Conservation (phyloP, 139 green algal species). For the Coelastrella sp. region DNA sequence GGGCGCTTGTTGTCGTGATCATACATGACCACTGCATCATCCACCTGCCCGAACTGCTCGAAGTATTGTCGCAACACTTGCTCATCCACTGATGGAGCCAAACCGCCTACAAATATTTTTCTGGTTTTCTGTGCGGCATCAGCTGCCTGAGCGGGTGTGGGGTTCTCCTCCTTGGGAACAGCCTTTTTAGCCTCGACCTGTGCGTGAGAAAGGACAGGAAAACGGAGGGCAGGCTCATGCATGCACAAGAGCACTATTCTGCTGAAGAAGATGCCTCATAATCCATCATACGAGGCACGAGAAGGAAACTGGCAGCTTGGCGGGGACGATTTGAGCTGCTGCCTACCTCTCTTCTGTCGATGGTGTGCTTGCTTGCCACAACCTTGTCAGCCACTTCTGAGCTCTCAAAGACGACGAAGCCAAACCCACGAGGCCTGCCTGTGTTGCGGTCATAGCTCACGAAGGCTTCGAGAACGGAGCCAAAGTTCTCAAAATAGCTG, state of each 20-base stretch:
- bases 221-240: background rate
- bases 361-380: constrained; percentile 87
- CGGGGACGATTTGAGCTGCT: background rate
- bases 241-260: background rate
- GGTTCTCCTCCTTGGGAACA: constrained; percentile 91
- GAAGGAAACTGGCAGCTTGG: background rate
- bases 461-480: constrained; percentile 87
- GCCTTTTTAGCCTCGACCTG: constrained; percentile 97
- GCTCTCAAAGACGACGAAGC: constrained; percentile 93
- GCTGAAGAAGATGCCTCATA: background rate
- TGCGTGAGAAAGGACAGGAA: background rate
- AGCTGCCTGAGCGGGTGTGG: constrained; percentile 16
- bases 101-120: constrained; percentile 97
- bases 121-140: constrained; percentile 65
- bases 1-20: constrained; percentile 95
- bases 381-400: constrained; percentile 92
- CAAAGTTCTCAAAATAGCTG: constrained; percentile 92
- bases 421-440: constrained; percentile 89
- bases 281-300: background rate
- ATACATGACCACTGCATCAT: constrained; percentile 96
- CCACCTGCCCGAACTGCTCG: constrained; percentile 80
- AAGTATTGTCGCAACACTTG: constrained; percentile 84
- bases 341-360: constrained; percentile 89
- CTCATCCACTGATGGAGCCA: constrained; percentile 92
- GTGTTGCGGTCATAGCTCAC: constrained; percentile 91